Percentiles rank a stretch among this genome's conserved stretches.
phyloP scores from a whole-genome alignment of 1,139 yeast genomes.

The Hanseniaspora gamundiae region DNA sequence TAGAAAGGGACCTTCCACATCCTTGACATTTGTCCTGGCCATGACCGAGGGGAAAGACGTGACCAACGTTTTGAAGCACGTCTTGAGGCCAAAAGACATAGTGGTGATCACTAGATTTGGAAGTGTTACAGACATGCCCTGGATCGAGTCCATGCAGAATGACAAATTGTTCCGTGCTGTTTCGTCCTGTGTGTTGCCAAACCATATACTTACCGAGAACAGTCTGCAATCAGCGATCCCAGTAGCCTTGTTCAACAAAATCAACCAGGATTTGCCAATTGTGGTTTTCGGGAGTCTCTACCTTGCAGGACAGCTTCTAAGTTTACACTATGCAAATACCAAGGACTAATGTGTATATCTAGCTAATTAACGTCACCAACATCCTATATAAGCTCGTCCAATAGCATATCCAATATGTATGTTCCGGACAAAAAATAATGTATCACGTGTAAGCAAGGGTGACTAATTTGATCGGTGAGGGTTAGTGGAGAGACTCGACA shows the following conservation, averaged over 20 bases:
- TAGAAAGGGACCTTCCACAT: slow-evolving; percentile 20
- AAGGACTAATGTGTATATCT: no score
- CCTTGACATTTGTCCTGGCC: slow-evolving; percentile 55
- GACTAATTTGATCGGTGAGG: no score
- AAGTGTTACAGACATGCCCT: slow-evolving; percentile 80
- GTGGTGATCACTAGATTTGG: slow-evolving; percentile 55
- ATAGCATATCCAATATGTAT: no score
- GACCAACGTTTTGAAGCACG: slow-evolving; percentile 36
- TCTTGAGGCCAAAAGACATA: slow-evolving; percentile 39
- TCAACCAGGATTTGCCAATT: slow-evolving; percentile 25
- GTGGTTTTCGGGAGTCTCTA: slow-evolving; percentile 66
- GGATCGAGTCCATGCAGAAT: slow-evolving; percentile 50
- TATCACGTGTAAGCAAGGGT: no score
- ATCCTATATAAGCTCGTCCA: no score
- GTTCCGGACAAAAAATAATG: no score
- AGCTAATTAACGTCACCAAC: no score
- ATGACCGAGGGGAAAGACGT: slow-evolving; percentile 65
- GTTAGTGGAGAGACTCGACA: no score
- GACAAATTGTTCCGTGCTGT: slow-evolving; percentile 22
- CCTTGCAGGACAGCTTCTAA: slow-evolving; percentile 50
- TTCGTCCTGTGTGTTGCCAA: slow-evolving; percentile 21
- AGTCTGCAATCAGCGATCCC: slow-evolving; percentile 4
- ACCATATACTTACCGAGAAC: slow-evolving; percentile 4
- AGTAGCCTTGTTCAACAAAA: slow-evolving; percentile 4
- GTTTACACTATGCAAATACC: slow-evolving; percentile 19